These are phyloP conservation scores for Aspergillus bertholletiae DNA, from an alignment of 495 filamentous ascomycete species.

Conservation along the genomic window DNA sequence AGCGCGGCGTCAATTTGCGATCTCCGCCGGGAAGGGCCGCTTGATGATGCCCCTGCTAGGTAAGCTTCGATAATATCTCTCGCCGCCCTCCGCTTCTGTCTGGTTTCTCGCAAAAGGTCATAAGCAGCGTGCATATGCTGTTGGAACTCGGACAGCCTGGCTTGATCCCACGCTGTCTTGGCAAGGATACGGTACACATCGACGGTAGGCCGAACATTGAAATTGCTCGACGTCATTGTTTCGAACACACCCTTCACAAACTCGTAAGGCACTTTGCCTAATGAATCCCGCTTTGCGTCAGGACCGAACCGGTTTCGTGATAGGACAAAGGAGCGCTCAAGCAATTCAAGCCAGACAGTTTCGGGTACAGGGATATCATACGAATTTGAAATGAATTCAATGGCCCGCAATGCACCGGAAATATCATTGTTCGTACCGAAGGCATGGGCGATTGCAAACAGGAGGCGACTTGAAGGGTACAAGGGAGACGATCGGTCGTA, in stretches of 20 bases:
- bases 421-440: slow-evolving; percentile 58
- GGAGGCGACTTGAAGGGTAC: slow-evolving; percentile 49
- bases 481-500: slow-evolving; percentile 48
- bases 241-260: slow-evolving; percentile 46
- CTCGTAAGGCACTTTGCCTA: slow-evolving; percentile 34
- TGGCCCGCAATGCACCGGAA: slow-evolving; percentile 44
- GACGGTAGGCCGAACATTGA: slow-evolving; percentile 52
- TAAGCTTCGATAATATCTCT: slow-evolving; percentile 22
- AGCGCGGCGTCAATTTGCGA: slow-evolving; percentile 7
- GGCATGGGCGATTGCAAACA: slow-evolving; percentile 55
- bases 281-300: slow-evolving; percentile 13
- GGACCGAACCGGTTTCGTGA: slow-evolving; percentile 24
- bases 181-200: slow-evolving; percentile 51
- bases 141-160: slow-evolving; percentile 19
- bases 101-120: slow-evolving; percentile 26
- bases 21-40: background rate
- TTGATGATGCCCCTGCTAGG: slow-evolving; percentile 6
- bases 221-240: slow-evolving; percentile 54
- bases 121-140: slow-evolving; percentile 28
- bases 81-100: slow-evolving; percentile 22
- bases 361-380: slow-evolving; percentile 50
- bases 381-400: slow-evolving; percentile 54
- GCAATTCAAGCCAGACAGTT: slow-evolving; percentile 53
- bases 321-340: slow-evolving; percentile 58
- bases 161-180: slow-evolving; percentile 23